Conservation (phyloP, 306 rosid genomes). For the Trifolium dubium region DNA sequence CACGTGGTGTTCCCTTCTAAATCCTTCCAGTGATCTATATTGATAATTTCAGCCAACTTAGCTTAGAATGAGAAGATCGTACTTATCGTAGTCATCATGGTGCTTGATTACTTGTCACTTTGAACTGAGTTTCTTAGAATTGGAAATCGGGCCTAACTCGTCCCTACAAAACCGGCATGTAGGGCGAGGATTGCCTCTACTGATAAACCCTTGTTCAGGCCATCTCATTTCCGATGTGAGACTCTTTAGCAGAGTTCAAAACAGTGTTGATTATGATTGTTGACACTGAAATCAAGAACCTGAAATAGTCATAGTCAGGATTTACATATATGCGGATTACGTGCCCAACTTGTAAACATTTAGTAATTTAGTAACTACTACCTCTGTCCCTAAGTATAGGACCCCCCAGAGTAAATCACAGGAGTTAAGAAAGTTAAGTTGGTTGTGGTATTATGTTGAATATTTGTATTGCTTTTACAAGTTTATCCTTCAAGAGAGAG, state of each 20-base stretch:
- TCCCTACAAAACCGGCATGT: no score
- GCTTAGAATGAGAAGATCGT: conserved; percentile 10
- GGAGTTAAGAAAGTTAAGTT: no score
- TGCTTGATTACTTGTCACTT: conserved; percentile 14
- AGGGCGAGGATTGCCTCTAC: no score
- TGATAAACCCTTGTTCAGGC: no score
- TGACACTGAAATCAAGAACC: conserved; percentile 16
- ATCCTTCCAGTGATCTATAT: conserved; percentile 26
- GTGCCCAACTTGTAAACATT: neutral
- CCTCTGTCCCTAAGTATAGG: no score
- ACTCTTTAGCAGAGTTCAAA: neutral
- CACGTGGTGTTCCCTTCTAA: conserved; percentile 4
- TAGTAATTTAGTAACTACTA: neutral
- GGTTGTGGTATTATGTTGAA: no score
- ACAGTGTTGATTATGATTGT: conserved; percentile 18
- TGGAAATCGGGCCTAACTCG: no score
- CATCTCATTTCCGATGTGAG: no score
- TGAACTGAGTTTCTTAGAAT: neutral
- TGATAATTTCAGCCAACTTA: neutral
- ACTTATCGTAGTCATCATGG: conserved; percentile 4
- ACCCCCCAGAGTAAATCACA: no score
- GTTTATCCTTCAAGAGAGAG: no score
- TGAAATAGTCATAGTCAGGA: conserved; percentile 12
- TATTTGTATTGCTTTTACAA: no score
- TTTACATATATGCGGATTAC: conserved; percentile 8